Percentiles rank a stretch among this genome's conserved stretches.
These are phyloP conservation scores for Pythium plurisporium DNA, from an alignment of 352 stramenopile genomes.

Conservation along the genomic window DNA sequence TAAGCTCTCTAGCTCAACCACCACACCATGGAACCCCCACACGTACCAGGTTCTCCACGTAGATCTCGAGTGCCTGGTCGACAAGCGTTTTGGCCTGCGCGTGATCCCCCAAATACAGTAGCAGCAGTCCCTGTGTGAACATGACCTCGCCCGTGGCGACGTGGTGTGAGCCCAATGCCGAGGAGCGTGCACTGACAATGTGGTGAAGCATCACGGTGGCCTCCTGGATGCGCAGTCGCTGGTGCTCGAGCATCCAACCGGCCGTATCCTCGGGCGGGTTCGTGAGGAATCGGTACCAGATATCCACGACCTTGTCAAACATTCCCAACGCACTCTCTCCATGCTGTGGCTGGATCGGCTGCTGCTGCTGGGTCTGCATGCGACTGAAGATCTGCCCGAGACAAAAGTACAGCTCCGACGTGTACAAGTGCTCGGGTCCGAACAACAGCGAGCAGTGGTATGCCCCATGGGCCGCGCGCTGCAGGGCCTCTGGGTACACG, in stretches of 20 bases:
- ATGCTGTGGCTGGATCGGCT: slow-evolving; percentile 18
- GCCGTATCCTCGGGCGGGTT: slow-evolving; percentile 58
- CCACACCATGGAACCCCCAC: too few relatives aligned
- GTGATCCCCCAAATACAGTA: slow-evolving; percentile 49
- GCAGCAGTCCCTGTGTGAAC: slow-evolving; percentile 57
- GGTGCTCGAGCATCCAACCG: slow-evolving; percentile 58
- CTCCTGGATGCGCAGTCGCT: slow-evolving; percentile 54
- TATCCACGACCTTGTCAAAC: slow-evolving; percentile 78
- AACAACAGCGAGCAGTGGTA: slow-evolving; percentile 72
- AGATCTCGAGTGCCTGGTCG: slow-evolving; percentile 48
- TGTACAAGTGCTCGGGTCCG: slow-evolving; percentile 68
- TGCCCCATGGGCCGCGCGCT: slow-evolving; percentile 55
- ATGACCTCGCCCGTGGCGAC: slow-evolving; percentile 55
- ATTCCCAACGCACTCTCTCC: slow-evolving; percentile 55
- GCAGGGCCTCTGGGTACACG: slow-evolving; percentile 43
- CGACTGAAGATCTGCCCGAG: slow-evolving; percentile 53
- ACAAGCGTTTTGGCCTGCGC: slow-evolving; percentile 46
- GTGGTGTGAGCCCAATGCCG: slow-evolving; percentile 39
- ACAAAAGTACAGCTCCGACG: slow-evolving; percentile 70
- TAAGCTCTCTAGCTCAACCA: too few relatives aligned
- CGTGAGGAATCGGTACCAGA: slow-evolving; percentile 74
- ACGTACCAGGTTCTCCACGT: slow-evolving; percentile 48
- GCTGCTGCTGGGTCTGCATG: slow-evolving; percentile 21
- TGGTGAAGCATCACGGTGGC: slow-evolving; percentile 55
- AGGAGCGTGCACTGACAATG: slow-evolving; percentile 35